A percentile compares a stretch with the other conserved stretches of the same genome.
These are phyloP conservation scores for Pleurotus cornucopiae DNA, from an alignment of 768 basidiomycete genomes.

Conservation along the genomic window DNA sequence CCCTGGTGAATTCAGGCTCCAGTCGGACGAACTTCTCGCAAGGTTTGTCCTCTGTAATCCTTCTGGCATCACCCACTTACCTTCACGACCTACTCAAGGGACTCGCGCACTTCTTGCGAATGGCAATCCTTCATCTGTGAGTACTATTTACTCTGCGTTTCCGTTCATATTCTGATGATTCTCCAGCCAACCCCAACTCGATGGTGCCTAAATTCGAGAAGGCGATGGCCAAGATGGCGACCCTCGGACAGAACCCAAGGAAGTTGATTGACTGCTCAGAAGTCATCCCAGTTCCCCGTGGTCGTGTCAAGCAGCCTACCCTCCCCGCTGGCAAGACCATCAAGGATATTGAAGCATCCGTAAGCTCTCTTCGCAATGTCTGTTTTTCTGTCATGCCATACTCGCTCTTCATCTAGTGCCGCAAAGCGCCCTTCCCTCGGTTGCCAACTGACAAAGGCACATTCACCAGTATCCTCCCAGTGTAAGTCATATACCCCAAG, in stretches of 20 bases:
- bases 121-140: constrained; percentile 34
- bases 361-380: constrained; percentile 4
- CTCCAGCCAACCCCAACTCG: constrained; percentile 16
- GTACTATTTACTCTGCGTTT: not conserved
- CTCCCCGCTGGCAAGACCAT: constrained; percentile 26
- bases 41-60: constrained; percentile 14
- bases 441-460: constrained; percentile 16
- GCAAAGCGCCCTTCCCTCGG: constrained; percentile 20
- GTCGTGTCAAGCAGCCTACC: constrained; percentile 11
- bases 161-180: not conserved
- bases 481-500: not conserved
- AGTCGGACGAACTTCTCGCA: constrained; percentile 22
- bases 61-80: not conserved
- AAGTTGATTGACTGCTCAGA: constrained; percentile 26
- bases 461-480: not conserved
- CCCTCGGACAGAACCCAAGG: constrained; percentile 20
- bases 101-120: constrained; percentile 27
- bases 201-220: constrained; percentile 22
- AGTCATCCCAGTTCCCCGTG: constrained; percentile 15
- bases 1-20: constrained; percentile 25
- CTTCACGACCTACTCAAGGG: constrained; percentile 6
- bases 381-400: not conserved
- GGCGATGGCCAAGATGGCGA: constrained; percentile 30
- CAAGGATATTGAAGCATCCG: constrained; percentile 23
- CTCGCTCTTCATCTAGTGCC: constrained; percentile 12